Evolutionary conservation across 306 rosid species (phyloP), one percentile per base, ranked within the genome.

Genomic region (Vachellia collinsii): DNA sequence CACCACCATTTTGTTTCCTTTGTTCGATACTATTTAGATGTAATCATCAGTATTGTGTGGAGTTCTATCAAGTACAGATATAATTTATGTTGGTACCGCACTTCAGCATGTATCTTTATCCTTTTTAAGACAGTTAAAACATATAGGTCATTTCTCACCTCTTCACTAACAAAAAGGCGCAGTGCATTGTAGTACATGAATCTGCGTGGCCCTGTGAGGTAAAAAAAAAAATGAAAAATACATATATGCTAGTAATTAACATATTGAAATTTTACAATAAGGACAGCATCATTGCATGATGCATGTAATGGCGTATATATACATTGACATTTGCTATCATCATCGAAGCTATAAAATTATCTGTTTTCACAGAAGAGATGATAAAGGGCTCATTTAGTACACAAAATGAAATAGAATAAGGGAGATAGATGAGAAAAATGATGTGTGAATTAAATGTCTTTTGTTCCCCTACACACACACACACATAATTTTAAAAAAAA

Each of bases 121-220:
- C 79, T 5, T 47, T 34, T 41, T 4, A 48, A 77, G 54, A 70
- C 11, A 66, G 77, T 54, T 67, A 34, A n/a, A 56, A 77, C 46
- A 71, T 75, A 70, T 36, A 79, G 76, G 23, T 29, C 38, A 38
- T 54, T 72, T 76, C 94, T 79, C 75, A 91, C 99, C 97, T 93
- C 99, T 81, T 95, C 96, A 38, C 92, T 95, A 37, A 41, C 43
- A 54, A 95, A 89, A 82, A 95, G 91, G 67, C 85, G 98, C 84
- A 88, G 36, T 11, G 91, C 82, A 76, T 88, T 95, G 87, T 91
- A 63, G 89, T 90, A 93, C 85, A 95, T 83, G 50, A 89, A 75
- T 59, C 77, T 89, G 16, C 98, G 92, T 53, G 99, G 98, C 83
- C 90, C 99, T 95, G 87, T 83, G 83, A 13, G 50, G 50, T 25